Conservation (phyloP, 2,329 filamentous ascomycete genomes). For the Colletotrichum truncatum region DNA sequence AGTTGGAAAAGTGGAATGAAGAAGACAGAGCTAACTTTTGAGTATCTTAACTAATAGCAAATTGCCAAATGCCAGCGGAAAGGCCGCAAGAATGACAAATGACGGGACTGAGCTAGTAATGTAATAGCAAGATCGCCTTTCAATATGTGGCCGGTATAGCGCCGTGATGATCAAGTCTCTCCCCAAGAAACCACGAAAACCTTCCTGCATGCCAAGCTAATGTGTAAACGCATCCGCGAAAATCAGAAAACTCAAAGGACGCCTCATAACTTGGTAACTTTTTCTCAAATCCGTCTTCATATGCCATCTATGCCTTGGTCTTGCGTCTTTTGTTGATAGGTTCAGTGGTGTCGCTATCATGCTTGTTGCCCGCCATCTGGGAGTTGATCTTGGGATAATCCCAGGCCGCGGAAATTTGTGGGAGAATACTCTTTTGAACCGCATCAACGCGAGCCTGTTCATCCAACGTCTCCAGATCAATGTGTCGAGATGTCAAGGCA, state of each 20-base stretch:
- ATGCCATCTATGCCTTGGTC: neutral
- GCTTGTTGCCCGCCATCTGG: neutral
- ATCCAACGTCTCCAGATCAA: constrained; percentile 53
- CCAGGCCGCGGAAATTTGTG: constrained; percentile 27
- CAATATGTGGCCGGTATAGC: neutral
- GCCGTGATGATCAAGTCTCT: neutral
- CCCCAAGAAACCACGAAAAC: neutral
- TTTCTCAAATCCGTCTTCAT: neutral
- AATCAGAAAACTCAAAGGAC: neutral
- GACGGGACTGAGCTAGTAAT: neutral
- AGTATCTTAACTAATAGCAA: constrained; percentile 2
- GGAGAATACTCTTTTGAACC: constrained; percentile 43
- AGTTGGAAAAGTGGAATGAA: neutral
- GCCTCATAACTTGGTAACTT: neutral
- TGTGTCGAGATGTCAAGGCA: constrained; percentile 64
- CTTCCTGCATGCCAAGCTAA: neutral
- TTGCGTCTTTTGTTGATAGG: constrained; percentile 4
- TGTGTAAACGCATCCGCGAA: neutral
- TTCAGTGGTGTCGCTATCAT: neutral
- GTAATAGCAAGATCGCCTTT: neutral
- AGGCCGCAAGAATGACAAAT: neutral
- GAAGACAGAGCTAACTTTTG: neutral
- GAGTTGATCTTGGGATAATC: constrained; percentile 1
- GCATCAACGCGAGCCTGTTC: constrained; percentile 38
- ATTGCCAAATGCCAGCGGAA: neutral